A percentile compares a stretch with the other conserved stretches of the same genome.
Conservation (phyloP, 352 stramenopile species). For the Globisporangium megalacanthum region DNA sequence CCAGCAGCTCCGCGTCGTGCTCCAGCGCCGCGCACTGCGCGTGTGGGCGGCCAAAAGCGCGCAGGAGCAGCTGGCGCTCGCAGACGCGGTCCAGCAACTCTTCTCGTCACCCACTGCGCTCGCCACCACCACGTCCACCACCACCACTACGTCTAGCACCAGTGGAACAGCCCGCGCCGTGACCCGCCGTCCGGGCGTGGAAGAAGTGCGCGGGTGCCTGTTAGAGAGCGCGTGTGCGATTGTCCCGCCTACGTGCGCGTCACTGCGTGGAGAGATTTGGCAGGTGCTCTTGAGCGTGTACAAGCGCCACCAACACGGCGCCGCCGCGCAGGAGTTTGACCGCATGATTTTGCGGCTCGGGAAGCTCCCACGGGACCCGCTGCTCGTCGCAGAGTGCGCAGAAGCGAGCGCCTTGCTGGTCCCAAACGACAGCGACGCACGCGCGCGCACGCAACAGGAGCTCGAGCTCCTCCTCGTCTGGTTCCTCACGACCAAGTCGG, state of each 20-base stretch:
- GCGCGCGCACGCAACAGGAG: conserved; percentile 44
- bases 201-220: conserved; percentile 64
- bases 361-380: conserved; percentile 56
- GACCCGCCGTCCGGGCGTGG: conserved; percentile 65
- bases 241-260: conserved; percentile 43
- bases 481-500: conserved; percentile 79
- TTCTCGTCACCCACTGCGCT: conserved; percentile 42
- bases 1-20: conserved; percentile 25
- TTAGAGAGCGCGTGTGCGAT: conserved; percentile 37
- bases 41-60: conserved; percentile 48
- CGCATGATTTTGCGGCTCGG: conserved; percentile 57
- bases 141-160: too few relatives aligned
- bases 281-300: conserved; percentile 80
- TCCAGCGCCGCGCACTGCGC: conserved; percentile 52
- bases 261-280: conserved; percentile 69
- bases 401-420: conserved; percentile 37
- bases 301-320: conserved; percentile 70
- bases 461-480: conserved; percentile 74
- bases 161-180: conserved; percentile 27
- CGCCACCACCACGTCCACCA: not conserved
- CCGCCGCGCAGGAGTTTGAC: conserved; percentile 66
- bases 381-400: conserved; percentile 52
- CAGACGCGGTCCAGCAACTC: conserved; percentile 49
- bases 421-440: conserved; percentile 5
- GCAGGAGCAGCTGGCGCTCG: conserved; percentile 49